Evolutionary conservation across 441 rosid species (phyloP).

Genomic region (Populus hybrid): DNA sequence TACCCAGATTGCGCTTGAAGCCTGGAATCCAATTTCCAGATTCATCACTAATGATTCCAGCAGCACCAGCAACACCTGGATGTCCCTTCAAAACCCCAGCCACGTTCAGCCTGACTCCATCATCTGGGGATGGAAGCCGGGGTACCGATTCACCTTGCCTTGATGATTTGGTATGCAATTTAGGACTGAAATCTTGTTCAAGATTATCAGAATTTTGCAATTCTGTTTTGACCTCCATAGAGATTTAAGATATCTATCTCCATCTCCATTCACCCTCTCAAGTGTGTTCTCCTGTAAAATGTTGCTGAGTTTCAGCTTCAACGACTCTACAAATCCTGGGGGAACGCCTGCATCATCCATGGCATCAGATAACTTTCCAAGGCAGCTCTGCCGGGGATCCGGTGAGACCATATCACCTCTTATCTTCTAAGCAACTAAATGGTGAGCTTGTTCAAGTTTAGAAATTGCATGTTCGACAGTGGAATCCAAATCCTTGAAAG

Average conservation of each 20-base stretch:
- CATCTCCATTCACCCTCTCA: background rate
- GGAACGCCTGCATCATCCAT: background rate
- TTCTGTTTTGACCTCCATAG: slow-evolving; percentile 6
- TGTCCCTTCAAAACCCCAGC: slow-evolving; percentile 15
- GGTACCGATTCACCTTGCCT: background rate
- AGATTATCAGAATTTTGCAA: background rate
- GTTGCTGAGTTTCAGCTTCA: background rate
- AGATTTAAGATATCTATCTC: slow-evolving; percentile 2
- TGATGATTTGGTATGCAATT: background rate
- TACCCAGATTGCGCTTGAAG: slow-evolving; percentile 27
- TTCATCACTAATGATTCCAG: slow-evolving; percentile 44
- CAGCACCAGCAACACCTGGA: slow-evolving; percentile 23
- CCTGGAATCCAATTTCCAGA: slow-evolving; percentile 50
- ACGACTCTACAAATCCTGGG: slow-evolving; percentile 14
- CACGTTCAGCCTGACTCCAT: slow-evolving; percentile 41
- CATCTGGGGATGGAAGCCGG: slow-evolving; percentile 26
- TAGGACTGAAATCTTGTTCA: background rate
- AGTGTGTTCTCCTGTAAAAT: background rate
- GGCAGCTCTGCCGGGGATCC: background rate
- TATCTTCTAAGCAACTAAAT: background rate
- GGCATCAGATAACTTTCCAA: slow-evolving; percentile 1
- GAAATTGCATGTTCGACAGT: background rate
- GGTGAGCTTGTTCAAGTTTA: background rate
- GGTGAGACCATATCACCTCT: background rate
- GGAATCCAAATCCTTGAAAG: slow-evolving; percentile 4